Percentiles rank a stretch among this genome's conserved stretches.
These are phyloP conservation scores for Tulasnella sp. DNA, from an alignment of 768 basidiomycete genomes.

Conservation along the genomic window DNA sequence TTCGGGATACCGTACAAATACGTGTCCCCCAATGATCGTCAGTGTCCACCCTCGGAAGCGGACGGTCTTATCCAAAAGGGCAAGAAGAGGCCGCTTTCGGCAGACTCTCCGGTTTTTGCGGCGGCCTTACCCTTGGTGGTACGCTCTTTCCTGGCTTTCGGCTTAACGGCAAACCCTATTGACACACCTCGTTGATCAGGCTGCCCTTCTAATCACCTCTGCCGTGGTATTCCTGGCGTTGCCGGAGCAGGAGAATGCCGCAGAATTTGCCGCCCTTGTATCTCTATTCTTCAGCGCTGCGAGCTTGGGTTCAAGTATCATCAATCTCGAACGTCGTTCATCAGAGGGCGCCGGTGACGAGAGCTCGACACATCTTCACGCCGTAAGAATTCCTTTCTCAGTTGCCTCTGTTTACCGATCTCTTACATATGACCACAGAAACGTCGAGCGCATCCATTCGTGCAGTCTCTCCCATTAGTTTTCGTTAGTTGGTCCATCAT, in stretches of 20 bases:
- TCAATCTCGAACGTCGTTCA: constrained; percentile 4
- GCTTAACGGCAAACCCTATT: neutral
- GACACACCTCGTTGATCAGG: neutral
- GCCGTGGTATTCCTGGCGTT: constrained; percentile 4
- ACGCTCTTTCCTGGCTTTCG: neutral
- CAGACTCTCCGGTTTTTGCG: constrained; percentile 8
- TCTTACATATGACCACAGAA: neutral
- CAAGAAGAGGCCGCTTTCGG: neutral
- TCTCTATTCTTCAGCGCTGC: constrained; percentile 3
- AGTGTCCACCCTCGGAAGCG: neutral
- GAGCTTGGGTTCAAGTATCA: constrained; percentile 3
- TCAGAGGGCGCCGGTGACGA: neutral
- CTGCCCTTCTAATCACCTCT: neutral
- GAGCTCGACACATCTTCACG: neutral
- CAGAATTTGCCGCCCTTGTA: neutral
- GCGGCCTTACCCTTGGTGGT: constrained; percentile 4
- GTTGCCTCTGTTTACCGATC: neutral
- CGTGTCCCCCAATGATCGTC: constrained; percentile 12
- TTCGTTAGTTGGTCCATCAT: constrained; percentile 4
- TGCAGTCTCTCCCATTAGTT: constrained; percentile 2
- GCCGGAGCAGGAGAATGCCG: neutral
- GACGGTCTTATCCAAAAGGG: neutral
- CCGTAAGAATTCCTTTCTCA: neutral
- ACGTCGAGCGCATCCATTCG: neutral
- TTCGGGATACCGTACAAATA: constrained; percentile 75